A percentile compares a stretch with the other conserved stretches of the same genome.
These are phyloP conservation scores for Solanum pinnatisectum DNA, from an alignment of 257 asterid genomes.

Conservation along the genomic window DNA sequence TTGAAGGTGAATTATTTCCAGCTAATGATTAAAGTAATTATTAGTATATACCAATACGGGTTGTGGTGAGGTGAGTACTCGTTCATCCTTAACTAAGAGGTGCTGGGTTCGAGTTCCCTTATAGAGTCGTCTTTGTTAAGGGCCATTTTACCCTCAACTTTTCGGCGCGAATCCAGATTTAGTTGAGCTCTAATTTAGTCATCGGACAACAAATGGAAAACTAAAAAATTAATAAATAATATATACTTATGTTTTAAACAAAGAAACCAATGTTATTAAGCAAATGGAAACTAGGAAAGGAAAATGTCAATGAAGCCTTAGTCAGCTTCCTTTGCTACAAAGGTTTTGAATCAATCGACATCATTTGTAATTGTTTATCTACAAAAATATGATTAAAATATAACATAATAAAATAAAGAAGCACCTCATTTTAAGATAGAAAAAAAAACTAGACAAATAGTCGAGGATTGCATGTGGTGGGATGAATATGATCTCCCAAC, in stretches of 20 bases:
- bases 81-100: no score
- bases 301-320: not conserved
- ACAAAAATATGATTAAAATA: not conserved
- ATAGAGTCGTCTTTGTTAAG: no score
- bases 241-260: not conserved
- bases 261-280: not conserved
- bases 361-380: not conserved
- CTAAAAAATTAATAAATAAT: not conserved
- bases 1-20: not conserved
- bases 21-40: not conserved
- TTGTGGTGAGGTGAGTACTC: no score
- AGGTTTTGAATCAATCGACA: not conserved
- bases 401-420: not conserved
- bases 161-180: accelerated
- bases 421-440: not conserved
- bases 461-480: not conserved
- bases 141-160: accelerated
- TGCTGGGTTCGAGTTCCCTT: no score
- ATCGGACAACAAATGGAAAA: no score
- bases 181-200: no score
- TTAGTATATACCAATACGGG: no score
- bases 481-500: not conserved
- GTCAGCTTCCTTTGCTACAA: not conserved
- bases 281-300: not conserved
- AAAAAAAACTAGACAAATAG: no score